Evolutionary conservation across 2,329 filamentous ascomycete genomes (phyloP).

Genomic region (Sarocladiaceae sp.): DNA sequence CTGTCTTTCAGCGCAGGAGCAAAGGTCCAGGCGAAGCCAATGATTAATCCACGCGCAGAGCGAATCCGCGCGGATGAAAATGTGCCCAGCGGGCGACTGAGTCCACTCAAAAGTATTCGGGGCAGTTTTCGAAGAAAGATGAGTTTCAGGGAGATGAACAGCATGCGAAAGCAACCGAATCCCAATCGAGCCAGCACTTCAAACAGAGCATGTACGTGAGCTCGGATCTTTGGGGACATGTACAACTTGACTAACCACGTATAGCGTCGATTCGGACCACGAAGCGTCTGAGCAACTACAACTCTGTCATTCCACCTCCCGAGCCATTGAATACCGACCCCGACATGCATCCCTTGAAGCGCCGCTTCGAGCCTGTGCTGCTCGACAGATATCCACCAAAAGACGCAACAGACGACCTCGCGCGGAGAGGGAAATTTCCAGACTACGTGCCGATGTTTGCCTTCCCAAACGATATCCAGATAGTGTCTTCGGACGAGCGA

Average conservation of each 20-base stretch:
- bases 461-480: conserved; percentile 96
- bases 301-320: conserved; percentile 91
- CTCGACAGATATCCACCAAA: conserved; percentile 91
- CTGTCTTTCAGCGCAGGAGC: conserved; percentile 83
- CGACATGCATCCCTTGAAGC: conserved; percentile 91
- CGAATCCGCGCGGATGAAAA: conserved; percentile 74
- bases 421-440: conserved; percentile 80
- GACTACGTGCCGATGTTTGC: conserved; percentile 99
- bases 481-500: conserved; percentile 90
- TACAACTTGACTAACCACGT: conserved; percentile 9
- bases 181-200: conserved; percentile 65
- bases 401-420: conserved; percentile 72
- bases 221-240: conserved; percentile 12
- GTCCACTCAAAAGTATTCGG: conserved; percentile 58
- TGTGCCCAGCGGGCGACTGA: conserved; percentile 46
- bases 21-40: conserved; percentile 64
- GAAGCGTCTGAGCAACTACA: conserved; percentile 91
- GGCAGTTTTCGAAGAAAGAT: conserved; percentile 90
- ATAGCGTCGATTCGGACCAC: conserved; percentile 68
- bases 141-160: conserved; percentile 93
- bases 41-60: conserved; percentile 76
- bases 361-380: conserved; percentile 92
- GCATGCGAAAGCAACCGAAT: conserved; percentile 80
- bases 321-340: conserved; percentile 86
- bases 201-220: conserved; percentile 36